Evolutionary conservation across 352 stramenopile species (phyloP).

Genomic region (Globisporangium sylvaticum): DNA sequence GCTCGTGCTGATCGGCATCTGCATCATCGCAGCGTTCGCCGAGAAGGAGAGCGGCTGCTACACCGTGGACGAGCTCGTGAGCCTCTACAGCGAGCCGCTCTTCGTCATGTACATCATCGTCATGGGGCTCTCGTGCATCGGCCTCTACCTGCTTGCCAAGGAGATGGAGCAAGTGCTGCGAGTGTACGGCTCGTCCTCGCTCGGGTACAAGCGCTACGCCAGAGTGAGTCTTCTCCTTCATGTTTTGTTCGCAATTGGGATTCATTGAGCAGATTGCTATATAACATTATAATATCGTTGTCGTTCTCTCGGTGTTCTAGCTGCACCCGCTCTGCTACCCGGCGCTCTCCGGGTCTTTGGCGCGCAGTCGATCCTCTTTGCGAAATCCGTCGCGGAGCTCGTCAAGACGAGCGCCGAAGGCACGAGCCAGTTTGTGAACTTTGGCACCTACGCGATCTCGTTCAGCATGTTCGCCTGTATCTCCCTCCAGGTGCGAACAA

Average conservation of each 20-base stretch:
- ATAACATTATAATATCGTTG: background rate
- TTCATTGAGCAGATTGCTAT: background rate
- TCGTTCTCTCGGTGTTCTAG: conserved; percentile 6
- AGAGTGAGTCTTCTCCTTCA: conserved; percentile 19
- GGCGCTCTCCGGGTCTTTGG: conserved; percentile 69
- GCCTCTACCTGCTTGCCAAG: conserved; percentile 34
- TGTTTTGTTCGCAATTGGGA: background rate
- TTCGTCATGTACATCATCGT: conserved; percentile 71
- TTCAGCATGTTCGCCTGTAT: conserved; percentile 77
- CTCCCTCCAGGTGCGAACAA: conserved; percentile 53
- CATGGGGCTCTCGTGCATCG: conserved; percentile 33
- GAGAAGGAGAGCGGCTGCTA: conserved; percentile 76
- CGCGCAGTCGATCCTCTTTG: conserved; percentile 77
- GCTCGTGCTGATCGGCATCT: conserved; percentile 68
- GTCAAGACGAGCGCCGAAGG: conserved; percentile 77
- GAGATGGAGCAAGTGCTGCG: conserved; percentile 44
- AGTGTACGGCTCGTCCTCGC: conserved; percentile 34
- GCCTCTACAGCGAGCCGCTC: conserved; percentile 52
- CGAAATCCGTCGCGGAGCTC: conserved; percentile 79
- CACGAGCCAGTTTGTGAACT: conserved; percentile 64
- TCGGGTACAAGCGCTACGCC: conserved; percentile 48
- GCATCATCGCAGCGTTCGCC: conserved; percentile 75
- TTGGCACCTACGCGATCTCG: conserved; percentile 78
- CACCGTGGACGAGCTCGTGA: conserved; percentile 67
- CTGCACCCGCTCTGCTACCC: conserved; percentile 71